phyloP scores from a whole-genome alignment of 192 early-diverging fungal genomes.

The Coemansia interrupta region DNA sequence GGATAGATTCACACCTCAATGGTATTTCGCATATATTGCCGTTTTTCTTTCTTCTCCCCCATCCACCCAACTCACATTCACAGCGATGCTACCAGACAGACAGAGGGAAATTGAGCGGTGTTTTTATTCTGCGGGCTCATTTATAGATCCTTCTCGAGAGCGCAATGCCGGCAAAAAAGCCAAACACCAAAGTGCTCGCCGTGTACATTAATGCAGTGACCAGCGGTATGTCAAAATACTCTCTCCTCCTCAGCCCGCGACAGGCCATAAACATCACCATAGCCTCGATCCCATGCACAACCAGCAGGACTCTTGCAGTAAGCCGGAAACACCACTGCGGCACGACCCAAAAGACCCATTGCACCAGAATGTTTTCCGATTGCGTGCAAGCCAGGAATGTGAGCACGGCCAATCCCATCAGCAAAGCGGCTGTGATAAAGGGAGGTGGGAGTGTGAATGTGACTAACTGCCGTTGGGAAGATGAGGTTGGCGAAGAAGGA shows the following conservation, averaged over 20 bases:
- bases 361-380: conserved; percentile 2
- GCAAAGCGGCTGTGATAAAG: background rate
- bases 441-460: conserved; percentile 5
- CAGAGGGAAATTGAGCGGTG: too few species aligned
- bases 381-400: background rate
- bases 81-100: too few species aligned
- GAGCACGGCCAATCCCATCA: conserved; percentile 8
- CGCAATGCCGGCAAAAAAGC: conserved; percentile 1
- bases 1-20: background rate
- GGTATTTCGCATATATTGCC: conserved; percentile 1
- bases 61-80: too few species aligned
- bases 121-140: too few species aligned
- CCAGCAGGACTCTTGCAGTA: conserved; percentile 1
- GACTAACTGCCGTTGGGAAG: background rate
- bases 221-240: background rate
- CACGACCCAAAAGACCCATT: conserved; percentile 8
- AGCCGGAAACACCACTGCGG: conserved; percentile 3
- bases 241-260: background rate
- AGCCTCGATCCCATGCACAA: conserved; percentile 1
- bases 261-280: conserved; percentile 5
- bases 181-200: conserved; percentile 8
- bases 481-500: background rate
- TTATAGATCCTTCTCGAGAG: background rate
- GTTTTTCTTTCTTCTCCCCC: background rate
- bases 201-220: background rate